Percentiles rank a stretch among this genome's conserved stretches.
These are phyloP conservation scores for Asterophora lycoperdoides DNA, from an alignment of 768 basidiomycete genomes.

Conservation along the genomic window DNA sequence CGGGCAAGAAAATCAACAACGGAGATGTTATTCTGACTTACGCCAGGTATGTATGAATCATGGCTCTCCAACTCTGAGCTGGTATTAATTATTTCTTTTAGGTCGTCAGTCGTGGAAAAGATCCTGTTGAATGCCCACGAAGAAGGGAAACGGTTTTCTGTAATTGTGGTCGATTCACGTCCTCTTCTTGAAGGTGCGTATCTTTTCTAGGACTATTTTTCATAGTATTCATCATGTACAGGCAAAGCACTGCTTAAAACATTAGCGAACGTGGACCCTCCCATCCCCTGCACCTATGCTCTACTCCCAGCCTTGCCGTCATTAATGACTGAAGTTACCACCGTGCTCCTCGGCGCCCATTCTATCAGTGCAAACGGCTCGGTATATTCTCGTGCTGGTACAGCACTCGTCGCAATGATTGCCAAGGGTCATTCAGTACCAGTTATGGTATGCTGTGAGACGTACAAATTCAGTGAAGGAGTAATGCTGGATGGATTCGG, in stretches of 20 bases:
- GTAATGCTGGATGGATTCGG: constrained; percentile 92
- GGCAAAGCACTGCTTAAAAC: constrained; percentile 76
- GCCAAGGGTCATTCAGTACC: constrained; percentile 86
- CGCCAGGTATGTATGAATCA: constrained; percentile 57
- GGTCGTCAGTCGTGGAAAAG: constrained; percentile 93
- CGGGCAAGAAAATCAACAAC: constrained; percentile 90
- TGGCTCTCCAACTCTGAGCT: neutral
- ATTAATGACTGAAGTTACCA: constrained; percentile 75
- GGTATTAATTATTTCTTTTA: constrained; percentile 25
- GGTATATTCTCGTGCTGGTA: constrained; percentile 91
- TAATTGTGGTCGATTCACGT: constrained; percentile 91
- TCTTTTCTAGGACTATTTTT: constrained; percentile 1
- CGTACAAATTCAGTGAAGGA: constrained; percentile 95
- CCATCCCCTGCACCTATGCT: constrained; percentile 85
- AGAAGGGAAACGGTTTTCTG: constrained; percentile 76
- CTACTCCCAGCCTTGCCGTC: constrained; percentile 84
- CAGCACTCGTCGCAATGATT: constrained; percentile 95
- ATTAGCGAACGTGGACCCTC: constrained; percentile 50
- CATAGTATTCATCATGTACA: constrained; percentile 25
- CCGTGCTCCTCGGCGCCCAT: constrained; percentile 88
- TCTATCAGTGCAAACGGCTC: constrained; percentile 94
- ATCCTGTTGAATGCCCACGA: constrained; percentile 74
- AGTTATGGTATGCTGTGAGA: constrained; percentile 96
- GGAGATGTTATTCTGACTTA: constrained; percentile 92
- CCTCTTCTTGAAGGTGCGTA: constrained; percentile 82